Evolutionary conservation across 1,284 basidiomycete species (phyloP), one percentile per base, ranked within the genome.

Genomic region (Lentinus polychrous): DNA sequence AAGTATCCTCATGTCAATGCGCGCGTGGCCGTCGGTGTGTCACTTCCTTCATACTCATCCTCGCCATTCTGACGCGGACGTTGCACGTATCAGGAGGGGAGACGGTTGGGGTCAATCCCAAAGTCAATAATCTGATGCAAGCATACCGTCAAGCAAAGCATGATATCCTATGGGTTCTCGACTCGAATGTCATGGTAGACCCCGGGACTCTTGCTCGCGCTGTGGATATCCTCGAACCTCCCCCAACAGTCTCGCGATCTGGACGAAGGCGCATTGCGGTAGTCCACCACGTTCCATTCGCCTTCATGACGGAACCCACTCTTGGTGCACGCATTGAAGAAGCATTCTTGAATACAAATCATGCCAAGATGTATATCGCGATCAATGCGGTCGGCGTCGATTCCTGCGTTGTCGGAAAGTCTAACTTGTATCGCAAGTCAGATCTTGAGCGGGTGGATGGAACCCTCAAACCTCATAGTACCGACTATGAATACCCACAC

Each of bases 341-440:
- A 52, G 92, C 91, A 1, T 99, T 97, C 64, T 71, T 99, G 44
- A 96, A 95, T 63, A 95, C 93, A 3, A 97, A 93, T 46, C 96
- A 99, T 61, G 95, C 95, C 12, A 98, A 96, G 67, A 99, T 99
- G 95, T 99, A 99, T 62, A 76, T 98, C 46, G 94, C 94, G 8
- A 92, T 99, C 65, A 96, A 96, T 66, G 74, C 83, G 0, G 71
- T 89, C 42, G 86, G 84, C 3, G 70, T 97, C 49, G 96, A 97
- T 46, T 95, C 92, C 0, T 99, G 96, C 64, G 92, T 99, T 11
- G 89, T 98, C 56, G 96, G 96, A 55, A 99, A 99, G 69, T 94
- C 92, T 49, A 94, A 94, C 66, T 67, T 99, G 53, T 99, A 94
- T 68, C 85, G 91, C 41, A 87, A 91, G 46, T 88, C 90, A 33